phyloP scores from a whole-genome alignment of 371 early-diverging fungal genomes.

The Circinella minor region DNA sequence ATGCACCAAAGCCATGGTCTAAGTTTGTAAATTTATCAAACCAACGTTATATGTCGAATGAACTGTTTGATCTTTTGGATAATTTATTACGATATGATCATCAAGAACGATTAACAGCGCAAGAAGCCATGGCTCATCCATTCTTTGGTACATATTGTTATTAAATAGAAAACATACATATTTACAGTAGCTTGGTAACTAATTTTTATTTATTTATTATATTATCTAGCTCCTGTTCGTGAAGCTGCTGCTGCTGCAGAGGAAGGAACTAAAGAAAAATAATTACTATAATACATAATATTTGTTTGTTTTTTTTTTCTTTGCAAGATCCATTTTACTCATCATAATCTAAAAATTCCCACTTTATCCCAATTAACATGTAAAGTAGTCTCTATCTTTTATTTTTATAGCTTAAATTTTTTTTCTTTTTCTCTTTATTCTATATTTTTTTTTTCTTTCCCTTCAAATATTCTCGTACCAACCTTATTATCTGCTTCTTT shows the following conservation, averaged over 20 bases:
- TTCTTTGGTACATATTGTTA: constrained; percentile 68
- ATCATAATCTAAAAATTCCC: no score
- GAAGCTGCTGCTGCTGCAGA: constrained; percentile 3
- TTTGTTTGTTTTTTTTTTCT: no score
- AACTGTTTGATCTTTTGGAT: constrained; percentile 95
- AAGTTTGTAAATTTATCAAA: constrained; percentile 90
- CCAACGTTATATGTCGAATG: constrained; percentile 86
- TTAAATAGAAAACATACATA: no score
- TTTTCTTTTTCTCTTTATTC: no score
- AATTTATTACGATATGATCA: constrained; percentile 97
- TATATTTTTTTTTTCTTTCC: no score
- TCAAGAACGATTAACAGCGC: constrained; percentile 94
- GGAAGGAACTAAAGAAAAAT: not conserved
- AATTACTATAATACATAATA: not conserved
- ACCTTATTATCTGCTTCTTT: no score
- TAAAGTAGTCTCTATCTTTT: no score
- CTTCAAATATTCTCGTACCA: no score
- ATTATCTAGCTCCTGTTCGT: not conserved
- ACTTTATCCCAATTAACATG: no score
- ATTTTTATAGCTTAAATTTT: no score
- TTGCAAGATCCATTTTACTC: no score
- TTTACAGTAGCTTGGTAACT: not conserved
- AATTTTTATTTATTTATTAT: no score
- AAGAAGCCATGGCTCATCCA: constrained; percentile 95
- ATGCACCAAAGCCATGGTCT: constrained; percentile 94